A percentile compares a stretch with the other conserved stretches of the same genome.
These are phyloP conservation scores for Fusarium continuum DNA, from an alignment of 2,329 filamentous ascomycete species.

Conservation along the genomic window DNA sequence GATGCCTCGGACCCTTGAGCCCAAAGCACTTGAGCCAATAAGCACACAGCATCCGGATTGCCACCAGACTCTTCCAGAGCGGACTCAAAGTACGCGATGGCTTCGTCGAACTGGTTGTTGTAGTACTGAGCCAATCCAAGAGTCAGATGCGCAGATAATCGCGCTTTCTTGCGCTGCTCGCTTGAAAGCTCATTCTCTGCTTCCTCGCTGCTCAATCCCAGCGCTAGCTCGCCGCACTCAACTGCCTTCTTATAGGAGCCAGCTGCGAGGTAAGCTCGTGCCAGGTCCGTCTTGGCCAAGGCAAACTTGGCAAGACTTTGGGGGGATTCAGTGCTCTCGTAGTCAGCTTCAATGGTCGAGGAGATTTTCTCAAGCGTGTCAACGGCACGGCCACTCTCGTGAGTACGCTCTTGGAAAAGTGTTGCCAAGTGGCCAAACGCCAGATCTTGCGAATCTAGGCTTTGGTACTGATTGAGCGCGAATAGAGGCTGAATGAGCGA, in stretches of 20 bases:
- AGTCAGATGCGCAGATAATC: constrained; percentile 86
- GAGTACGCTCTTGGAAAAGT: constrained; percentile 82
- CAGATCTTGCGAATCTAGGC: constrained; percentile 75
- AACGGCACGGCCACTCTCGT: constrained; percentile 72
- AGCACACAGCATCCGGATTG: constrained; percentile 84
- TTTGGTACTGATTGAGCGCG: constrained; percentile 81
- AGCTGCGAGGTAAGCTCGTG: constrained; percentile 80
- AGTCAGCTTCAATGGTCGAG: constrained; percentile 77
- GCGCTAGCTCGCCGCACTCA: constrained; percentile 81
- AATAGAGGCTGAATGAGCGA: constrained; percentile 88
- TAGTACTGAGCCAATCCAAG: constrained; percentile 86
- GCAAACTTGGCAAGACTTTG: constrained; percentile 79
- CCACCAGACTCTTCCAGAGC: constrained; percentile 80
- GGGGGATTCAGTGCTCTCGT: constrained; percentile 82
- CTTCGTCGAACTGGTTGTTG: constrained; percentile 68
- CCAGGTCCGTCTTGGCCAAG: constrained; percentile 85
- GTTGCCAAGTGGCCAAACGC: constrained; percentile 80
- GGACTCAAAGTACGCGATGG: constrained; percentile 81
- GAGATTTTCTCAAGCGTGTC: constrained; percentile 73
- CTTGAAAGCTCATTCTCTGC: constrained; percentile 71
- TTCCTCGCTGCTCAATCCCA: constrained; percentile 80
- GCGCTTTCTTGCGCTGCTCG: constrained; percentile 73
- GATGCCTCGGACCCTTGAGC: constrained; percentile 81
- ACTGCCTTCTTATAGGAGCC: constrained; percentile 73
- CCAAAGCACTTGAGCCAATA: constrained; percentile 93